Evolutionary conservation across 2,329 filamentous ascomycete species (phyloP), one percentile per base, ranked within the genome.

Genomic region (Beauveria varroae): DNA sequence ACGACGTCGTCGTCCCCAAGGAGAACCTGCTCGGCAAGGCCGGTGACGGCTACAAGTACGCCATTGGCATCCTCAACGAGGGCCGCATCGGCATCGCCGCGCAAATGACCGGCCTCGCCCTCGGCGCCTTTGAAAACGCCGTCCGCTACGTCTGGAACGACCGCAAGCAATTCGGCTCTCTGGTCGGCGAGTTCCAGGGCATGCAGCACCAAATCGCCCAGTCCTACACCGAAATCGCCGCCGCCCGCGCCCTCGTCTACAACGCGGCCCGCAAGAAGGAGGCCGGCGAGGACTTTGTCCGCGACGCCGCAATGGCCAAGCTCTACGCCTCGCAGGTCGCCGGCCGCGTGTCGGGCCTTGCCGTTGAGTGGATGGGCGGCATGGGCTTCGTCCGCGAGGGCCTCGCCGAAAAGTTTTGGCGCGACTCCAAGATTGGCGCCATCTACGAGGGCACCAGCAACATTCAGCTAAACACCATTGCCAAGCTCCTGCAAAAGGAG

Each of bases 191-290:
- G 74, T 99, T 99, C 84, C 95, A 99, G 78, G 93, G 92, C 70
- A 98, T 99, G 95, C 93, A 98, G 79, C 93, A 97, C 80, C 95
- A 99, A 79, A 88, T 99, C 65, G 95, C 95, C 2, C 95, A 99
- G 78, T 89, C 92, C 1, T 98, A 93, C 79, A 91, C 89, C 26
- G 95, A 99, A 74, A 97, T 99, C 71, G 81, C 86, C 61, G 95
- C 95, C 34, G 95, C 95, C 0, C 87, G 95, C 56, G 91, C 92
- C 9, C 82, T 99, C 24, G 92, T 99, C 60, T 99, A 90, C 83
- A 99, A 98, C 71, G 95, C 95, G 3, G 89, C 95, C 1, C 87
- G 95, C 70, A 97, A 96, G 85, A 99, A 98, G 89, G 95, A 99
- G 78, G 91, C 92, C 0, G 95, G 95, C 52, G 87, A 96, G 77